Evolutionary conservation across 2,329 filamentous ascomycete genomes (phyloP).

Genomic region (Cladosporium phlei): DNA sequence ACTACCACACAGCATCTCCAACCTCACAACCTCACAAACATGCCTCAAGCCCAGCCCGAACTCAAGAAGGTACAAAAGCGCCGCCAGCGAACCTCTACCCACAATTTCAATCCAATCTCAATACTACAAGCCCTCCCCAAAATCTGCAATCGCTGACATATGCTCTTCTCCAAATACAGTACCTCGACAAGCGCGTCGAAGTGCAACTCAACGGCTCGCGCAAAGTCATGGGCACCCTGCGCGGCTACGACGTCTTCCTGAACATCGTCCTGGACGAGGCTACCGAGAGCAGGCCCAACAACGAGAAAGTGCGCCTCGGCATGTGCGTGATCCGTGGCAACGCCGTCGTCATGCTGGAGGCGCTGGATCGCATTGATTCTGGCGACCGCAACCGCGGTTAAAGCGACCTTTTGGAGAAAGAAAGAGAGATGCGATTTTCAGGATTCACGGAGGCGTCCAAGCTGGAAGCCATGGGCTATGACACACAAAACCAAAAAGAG

Average conservation of each 20-base stretch:
- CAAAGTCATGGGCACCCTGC: conserved; percentile 89
- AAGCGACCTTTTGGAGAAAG: no score
- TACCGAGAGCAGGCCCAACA: conserved; percentile 86
- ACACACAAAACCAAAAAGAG: no score
- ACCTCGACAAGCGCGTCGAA: conserved; percentile 98
- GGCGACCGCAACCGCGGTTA: conserved; percentile 22
- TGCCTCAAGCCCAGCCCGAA: conserved; percentile 98
- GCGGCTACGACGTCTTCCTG: conserved; percentile 97
- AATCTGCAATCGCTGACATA: background rate
- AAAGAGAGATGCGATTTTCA: no score
- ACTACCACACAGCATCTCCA: background rate
- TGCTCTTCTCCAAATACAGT: conserved; percentile 59
- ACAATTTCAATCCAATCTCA: background rate
- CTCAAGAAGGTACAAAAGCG: conserved; percentile 81
- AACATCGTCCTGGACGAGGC: conserved; percentile 98
- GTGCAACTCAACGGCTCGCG: conserved; percentile 96
- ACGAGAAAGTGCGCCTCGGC: conserved; percentile 83
- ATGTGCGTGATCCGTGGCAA: conserved; percentile 81
- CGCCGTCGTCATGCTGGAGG: conserved; percentile 94
- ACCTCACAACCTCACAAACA: conserved; percentile 37
- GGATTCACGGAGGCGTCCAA: no score
- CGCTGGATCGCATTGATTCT: conserved; percentile 36
- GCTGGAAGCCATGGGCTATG: no score
- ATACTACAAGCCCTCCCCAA: background rate
- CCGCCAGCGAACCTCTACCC: conserved; percentile 1